Evolutionary conservation across 2,329 filamentous ascomycete species (phyloP).

Genomic region (Pleomassaria siparia): DNA sequence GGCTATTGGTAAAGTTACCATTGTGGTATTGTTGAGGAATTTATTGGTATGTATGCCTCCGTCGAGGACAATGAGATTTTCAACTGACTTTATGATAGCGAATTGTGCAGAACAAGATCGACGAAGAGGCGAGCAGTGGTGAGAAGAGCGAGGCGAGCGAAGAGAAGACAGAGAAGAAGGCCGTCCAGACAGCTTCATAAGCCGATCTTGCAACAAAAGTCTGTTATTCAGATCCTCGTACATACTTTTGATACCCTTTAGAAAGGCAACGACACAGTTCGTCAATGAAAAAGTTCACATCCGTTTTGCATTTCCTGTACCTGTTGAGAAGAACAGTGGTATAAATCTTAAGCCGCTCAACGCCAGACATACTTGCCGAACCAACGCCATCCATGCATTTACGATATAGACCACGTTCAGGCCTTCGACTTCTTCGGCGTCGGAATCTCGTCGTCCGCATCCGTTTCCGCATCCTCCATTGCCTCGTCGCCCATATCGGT

Average conservation of each 20-base stretch:
- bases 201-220: constrained; percentile 1
- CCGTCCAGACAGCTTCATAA: no score
- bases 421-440: constrained; percentile 31
- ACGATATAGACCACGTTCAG: constrained; percentile 5
- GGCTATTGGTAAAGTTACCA: constrained; percentile 96
- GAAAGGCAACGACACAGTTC: not conserved
- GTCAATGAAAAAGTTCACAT: not conserved
- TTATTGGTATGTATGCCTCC: constrained; percentile 67
- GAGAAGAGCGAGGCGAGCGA: no score
- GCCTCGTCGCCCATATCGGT: constrained; percentile 35
- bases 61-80: not conserved
- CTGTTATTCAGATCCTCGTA: not conserved
- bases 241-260: constrained; percentile 4
- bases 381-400: constrained; percentile 9
- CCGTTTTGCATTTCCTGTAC: constrained; percentile 1
- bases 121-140: constrained; percentile 32
- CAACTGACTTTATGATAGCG: constrained; percentile 36
- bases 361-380: constrained; percentile 3
- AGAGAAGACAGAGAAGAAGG: not conserved
- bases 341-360: constrained; percentile 3
- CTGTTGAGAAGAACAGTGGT: not conserved
- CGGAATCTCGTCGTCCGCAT: constrained; percentile 23
- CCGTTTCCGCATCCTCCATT: constrained; percentile 21
- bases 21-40: constrained; percentile 86
- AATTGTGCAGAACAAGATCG: constrained; percentile 47